phyloP scores from a whole-genome alignment of 1,139 yeast genomes.

The Hanseniaspora gamundiae region DNA sequence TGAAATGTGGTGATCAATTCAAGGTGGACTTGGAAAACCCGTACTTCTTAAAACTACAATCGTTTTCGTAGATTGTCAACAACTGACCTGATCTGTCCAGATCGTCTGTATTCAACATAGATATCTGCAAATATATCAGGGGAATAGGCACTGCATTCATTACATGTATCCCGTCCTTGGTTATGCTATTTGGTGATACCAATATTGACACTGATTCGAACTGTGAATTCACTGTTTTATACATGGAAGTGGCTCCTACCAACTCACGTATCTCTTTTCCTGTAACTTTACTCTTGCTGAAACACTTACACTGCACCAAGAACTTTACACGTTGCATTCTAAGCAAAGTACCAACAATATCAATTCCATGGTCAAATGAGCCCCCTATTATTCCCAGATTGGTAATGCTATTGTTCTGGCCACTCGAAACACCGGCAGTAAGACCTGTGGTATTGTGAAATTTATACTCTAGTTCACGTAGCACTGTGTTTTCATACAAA shows the following conservation, averaged over 20 bases:
- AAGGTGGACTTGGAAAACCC: conserved; percentile 1
- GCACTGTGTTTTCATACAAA: conserved; percentile 49
- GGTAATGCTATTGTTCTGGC: neutral
- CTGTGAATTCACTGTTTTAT: conserved; percentile 30
- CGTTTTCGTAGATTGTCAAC: conserved; percentile 4
- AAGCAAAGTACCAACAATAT: conserved; percentile 29
- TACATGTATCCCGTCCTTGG: conserved; percentile 45
- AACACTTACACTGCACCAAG: conserved; percentile 46
- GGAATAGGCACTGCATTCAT: conserved; percentile 46
- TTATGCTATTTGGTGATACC: conserved; percentile 43
- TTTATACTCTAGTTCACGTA: conserved; percentile 29
- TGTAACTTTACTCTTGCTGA: conserved; percentile 33
- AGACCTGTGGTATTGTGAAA: conserved; percentile 14
- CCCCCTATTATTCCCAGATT: neutral
- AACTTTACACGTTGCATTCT: conserved; percentile 21
- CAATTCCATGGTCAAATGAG: conserved; percentile 13
- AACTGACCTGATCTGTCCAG: conserved; percentile 17
- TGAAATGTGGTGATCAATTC: too few species aligned
- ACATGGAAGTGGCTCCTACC: conserved; percentile 37
- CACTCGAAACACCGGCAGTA: conserved; percentile 22
- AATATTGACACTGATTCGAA: conserved; percentile 32
- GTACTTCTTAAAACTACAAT: conserved; percentile 2
- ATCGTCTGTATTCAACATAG: conserved; percentile 20
- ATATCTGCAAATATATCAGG: conserved; percentile 37
- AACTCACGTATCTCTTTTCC: conserved; percentile 47